These are phyloP conservation scores for Lodderomyces orthopsilosis DNA, from an alignment of 1,139 yeast species.

Conservation along the genomic window DNA sequence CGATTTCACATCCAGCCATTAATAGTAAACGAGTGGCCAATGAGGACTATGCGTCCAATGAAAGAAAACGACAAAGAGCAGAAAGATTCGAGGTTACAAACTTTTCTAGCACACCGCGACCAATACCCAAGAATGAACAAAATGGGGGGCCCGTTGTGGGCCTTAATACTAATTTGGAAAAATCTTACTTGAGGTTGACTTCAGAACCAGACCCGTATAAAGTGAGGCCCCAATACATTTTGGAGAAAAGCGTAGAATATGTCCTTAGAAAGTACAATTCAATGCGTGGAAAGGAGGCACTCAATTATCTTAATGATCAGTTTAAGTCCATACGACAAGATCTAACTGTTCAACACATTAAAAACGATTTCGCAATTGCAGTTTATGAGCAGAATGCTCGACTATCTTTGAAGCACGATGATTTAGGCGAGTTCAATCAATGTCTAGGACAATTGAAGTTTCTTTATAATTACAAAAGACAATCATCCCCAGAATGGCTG, in stretches of 20 bases:
- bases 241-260: constrained; percentile 56
- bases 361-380: constrained; percentile 67
- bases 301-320: constrained; percentile 82
- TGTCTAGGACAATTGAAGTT: constrained; percentile 80
- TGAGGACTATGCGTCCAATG: constrained; percentile 31
- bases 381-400: constrained; percentile 89
- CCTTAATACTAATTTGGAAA: constrained; percentile 62
- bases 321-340: constrained; percentile 91
- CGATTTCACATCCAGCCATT: not conserved
- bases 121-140: constrained; percentile 4
- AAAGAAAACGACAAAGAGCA: constrained; percentile 44
- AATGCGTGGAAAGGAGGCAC: constrained; percentile 41
- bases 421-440: constrained; percentile 92
- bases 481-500: constrained; percentile 10
- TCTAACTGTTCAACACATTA: constrained; percentile 86
- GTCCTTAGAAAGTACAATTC: constrained; percentile 53
- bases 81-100: constrained; percentile 41
- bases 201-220: constrained; percentile 85
- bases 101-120: constrained; percentile 3
- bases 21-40: constrained; percentile 4
- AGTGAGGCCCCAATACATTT: constrained; percentile 70
- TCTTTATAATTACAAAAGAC: constrained; percentile 43
- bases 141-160: constrained; percentile 44
- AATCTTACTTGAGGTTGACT: constrained; percentile 76
- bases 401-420: constrained; percentile 78